Base-by-base conservation (phyloP, 2,329 filamentous ascomycete genomes). In the Colletotrichum shisoi region DNA sequence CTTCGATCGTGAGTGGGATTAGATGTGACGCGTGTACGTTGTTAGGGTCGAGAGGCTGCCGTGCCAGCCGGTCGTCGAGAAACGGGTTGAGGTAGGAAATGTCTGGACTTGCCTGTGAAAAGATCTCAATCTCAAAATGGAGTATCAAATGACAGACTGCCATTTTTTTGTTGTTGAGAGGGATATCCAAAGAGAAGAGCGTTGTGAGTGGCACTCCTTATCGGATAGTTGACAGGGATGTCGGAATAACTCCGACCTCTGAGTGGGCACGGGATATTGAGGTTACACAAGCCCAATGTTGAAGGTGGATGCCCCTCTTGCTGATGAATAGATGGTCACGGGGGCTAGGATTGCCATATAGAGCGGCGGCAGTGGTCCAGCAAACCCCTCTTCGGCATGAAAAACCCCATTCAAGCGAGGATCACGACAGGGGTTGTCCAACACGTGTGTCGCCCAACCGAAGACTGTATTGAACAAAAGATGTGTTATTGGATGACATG, bases 211-310 rank as follows among this genome's bases (percentile, higher is more conserved):
- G 9, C n/a, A 21, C 27, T n/a, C n/a, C 7, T 12, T 21, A 31
- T 17, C 17, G 42, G 42, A 24, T 17, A n/a, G 7, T 7, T 34
- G 49, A 11, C 17, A 37, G 54, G 59, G 53, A 42, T 48, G 42
- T 53, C 40, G 63, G 59, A 63, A 34, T 15, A 34, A 39, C 48
- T 21, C 60, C 63, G 53, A 58, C 63, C 15, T 42, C 48, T 39
- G 46, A 45, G 62, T 61, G 62, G 49, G 37, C 56, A 49, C 57
- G 39, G 39, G 62, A 45, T 27, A 54, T 27, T 59, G 37, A 66
- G 53, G 40, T 63, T 48, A 67, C 60, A 54, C 60, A 44, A 46
- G 39, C 31, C 34, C 46, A 49, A 57, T 39, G 27, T 40, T 17
- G 24, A 58, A 13, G 40, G 27, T 31, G 27, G 19, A n/a, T 42